phyloP scores from a whole-genome alignment of 768 basidiomycete genomes.

The Erythrobasidium yunnanense region DNA sequence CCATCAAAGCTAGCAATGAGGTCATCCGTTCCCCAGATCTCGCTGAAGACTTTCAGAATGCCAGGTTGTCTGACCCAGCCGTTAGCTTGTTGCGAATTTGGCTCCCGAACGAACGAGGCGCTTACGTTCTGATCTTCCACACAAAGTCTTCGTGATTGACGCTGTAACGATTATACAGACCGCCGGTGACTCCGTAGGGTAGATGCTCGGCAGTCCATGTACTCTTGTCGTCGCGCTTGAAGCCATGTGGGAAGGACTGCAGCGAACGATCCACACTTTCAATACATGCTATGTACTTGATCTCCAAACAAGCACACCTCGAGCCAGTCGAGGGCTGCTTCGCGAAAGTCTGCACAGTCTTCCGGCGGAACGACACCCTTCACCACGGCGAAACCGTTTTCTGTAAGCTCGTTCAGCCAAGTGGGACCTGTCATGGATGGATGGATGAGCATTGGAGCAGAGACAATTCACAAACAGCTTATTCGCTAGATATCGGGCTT shows the following conservation, averaged over 20 bases:
- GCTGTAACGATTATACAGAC: background rate
- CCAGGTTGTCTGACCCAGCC: background rate
- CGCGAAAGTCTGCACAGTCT: background rate
- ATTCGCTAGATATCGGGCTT: too few relatives aligned
- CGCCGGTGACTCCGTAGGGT: background rate
- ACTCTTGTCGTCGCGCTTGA: background rate
- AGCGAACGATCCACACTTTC: background rate
- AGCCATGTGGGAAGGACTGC: background rate
- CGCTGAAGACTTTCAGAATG: background rate
- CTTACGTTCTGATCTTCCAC: background rate
- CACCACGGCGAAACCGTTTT: background rate
- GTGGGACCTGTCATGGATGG: background rate
- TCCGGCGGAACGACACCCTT: background rate
- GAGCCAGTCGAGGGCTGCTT: background rate
- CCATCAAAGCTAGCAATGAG: constrained; percentile 25
- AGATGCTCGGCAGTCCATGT: background rate
- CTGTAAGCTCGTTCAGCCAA: background rate
- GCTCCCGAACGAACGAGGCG: too few relatives aligned
- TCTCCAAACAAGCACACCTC: too few relatives aligned
- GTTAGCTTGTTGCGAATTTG: too few relatives aligned
- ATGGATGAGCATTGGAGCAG: too few relatives aligned
- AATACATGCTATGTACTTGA: too few relatives aligned
- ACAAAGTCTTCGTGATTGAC: background rate
- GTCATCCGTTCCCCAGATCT: constrained; percentile 35
- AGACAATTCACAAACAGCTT: too few relatives aligned